Evolutionary conservation across 805 yeast species (phyloP), one percentile per base, ranked within the genome.

Genomic region (Cyberlindnera mississippiensis): DNA sequence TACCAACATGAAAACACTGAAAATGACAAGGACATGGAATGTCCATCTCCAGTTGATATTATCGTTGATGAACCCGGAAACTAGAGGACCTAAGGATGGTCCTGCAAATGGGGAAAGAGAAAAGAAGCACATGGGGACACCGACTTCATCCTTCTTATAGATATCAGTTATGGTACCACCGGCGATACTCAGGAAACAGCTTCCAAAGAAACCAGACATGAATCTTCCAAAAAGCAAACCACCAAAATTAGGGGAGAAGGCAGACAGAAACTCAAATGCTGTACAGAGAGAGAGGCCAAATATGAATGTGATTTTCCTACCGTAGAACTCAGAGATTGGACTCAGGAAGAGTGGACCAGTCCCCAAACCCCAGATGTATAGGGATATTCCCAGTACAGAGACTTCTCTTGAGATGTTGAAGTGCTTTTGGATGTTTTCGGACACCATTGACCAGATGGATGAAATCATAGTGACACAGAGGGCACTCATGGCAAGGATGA

Each of bases 81-180:
- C 66, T 5, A 81, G 58, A 0, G 90, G 90, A 0, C 87, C 87
- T 17, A 81, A 53, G 1, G 82, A 72, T 2, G 93, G 91, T 0
- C 91, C 93, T 33, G 78, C 55, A 41, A 81, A 74, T 2, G 87
- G 86, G 3, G 80, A 71, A 14, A 82, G 64, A 0, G 85, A 71
- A 53, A 75, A 84, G 4, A 81, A 62, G 3, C 86, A 76, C 76
- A 85, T 73, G 2, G 93, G 89, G 9, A 72, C 62, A 26, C 86
- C 85, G 41, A 88, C 76, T 32, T 78, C 73, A 40, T 69, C 62
- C 44, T 78, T 78, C 15, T 66, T 66, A 67, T 79, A 85, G 42
- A 85, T 68, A 60, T 85, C 95, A 10, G 87, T 79, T 34, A 85
- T 66, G 1, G 85, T 72, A 16, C 93, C 95, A 28, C 90, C 89